Conservation (phyloP, 1,284 basidiomycete species). For the Moesziomyces globuligerus region DNA sequence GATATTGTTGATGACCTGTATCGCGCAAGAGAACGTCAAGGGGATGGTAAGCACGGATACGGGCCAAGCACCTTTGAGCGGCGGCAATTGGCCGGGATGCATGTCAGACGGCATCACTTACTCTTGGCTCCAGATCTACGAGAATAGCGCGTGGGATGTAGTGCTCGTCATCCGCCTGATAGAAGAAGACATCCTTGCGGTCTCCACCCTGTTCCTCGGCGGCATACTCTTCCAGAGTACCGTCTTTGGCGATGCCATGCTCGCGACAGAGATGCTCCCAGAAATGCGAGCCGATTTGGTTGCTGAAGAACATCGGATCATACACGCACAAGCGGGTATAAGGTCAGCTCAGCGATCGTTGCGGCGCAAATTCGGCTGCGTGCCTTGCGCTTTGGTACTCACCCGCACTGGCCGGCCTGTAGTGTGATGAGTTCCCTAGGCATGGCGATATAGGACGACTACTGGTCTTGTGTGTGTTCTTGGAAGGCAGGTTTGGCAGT, state of each 20-base stretch:
- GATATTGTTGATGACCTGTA: conserved; percentile 94
- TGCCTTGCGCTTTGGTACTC: conserved; percentile 3
- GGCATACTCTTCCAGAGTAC: conserved; percentile 65
- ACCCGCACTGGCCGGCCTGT: conserved; percentile 66
- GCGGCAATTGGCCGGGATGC: no score
- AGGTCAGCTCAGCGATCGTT: conserved; percentile 1
- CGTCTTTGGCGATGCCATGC: conserved; percentile 65
- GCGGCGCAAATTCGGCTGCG: not conserved
- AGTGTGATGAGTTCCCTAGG: conserved; percentile 66
- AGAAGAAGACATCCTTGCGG: conserved; percentile 99
- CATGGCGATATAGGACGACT: conserved; percentile 30
- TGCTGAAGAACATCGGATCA: conserved; percentile 15
- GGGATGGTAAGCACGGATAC: no score
- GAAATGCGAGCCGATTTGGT: conserved; percentile 67
- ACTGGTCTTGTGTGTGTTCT: not conserved
- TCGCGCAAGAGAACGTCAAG: not conserved
- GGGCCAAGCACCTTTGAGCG: no score
- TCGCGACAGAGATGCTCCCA: conserved; percentile 67
- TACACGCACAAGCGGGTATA: not conserved
- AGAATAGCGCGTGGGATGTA: conserved; percentile 97
- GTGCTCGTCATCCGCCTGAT: conserved; percentile 99
- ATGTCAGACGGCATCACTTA: no score
- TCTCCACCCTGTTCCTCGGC: conserved; percentile 71
- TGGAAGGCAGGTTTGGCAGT: no score
- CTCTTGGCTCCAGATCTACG: conserved; percentile 96